These are phyloP conservation scores for Myochromella boudieri DNA, from an alignment of 768 basidiomycete species.

Conservation along the genomic window DNA sequence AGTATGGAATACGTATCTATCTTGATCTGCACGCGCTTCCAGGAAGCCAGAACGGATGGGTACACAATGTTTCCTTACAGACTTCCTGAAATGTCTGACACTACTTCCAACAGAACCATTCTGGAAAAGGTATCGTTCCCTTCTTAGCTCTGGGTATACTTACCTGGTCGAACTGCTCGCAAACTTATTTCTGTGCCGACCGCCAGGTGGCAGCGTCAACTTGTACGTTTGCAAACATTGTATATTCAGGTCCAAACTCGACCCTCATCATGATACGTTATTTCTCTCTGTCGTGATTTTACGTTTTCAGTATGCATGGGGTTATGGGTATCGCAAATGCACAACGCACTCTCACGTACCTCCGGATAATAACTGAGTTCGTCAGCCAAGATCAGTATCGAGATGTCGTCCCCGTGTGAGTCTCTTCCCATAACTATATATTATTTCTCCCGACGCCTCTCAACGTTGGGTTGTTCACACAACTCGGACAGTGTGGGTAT, in stretches of 20 bases:
- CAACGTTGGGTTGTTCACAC: not conserved
- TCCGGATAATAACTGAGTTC: constrained; percentile 77
- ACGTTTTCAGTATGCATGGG: constrained; percentile 33
- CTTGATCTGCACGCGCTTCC: constrained; percentile 81
- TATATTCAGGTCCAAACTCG: not conserved
- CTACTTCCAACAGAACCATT: constrained; percentile 31
- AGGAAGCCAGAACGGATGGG: constrained; percentile 71
- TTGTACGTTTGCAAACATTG: constrained; percentile 12
- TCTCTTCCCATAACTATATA: not conserved
- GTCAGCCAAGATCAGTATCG: constrained; percentile 63
- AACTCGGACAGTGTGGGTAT: constrained; percentile 30
- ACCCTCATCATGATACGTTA: constrained; percentile 37
- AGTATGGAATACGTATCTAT: constrained; percentile 85
- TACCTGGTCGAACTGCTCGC: too few relatives aligned
- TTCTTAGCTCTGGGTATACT: not conserved
- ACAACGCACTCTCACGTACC: constrained; percentile 72
- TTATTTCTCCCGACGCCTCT: constrained; percentile 7
- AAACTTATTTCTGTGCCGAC: too few relatives aligned
- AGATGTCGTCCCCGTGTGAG: constrained; percentile 32
- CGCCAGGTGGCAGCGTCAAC: constrained; percentile 13
- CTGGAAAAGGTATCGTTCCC: constrained; percentile 24
- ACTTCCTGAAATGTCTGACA: constrained; percentile 7
- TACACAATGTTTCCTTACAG: too few relatives aligned
- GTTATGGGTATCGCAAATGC: constrained; percentile 89
- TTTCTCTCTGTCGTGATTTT: constrained; percentile 35